These are phyloP conservation scores for Leersia perrieri DNA, from an alignment of 176 grass and related monocot species.

Conservation along the genomic window DNA sequence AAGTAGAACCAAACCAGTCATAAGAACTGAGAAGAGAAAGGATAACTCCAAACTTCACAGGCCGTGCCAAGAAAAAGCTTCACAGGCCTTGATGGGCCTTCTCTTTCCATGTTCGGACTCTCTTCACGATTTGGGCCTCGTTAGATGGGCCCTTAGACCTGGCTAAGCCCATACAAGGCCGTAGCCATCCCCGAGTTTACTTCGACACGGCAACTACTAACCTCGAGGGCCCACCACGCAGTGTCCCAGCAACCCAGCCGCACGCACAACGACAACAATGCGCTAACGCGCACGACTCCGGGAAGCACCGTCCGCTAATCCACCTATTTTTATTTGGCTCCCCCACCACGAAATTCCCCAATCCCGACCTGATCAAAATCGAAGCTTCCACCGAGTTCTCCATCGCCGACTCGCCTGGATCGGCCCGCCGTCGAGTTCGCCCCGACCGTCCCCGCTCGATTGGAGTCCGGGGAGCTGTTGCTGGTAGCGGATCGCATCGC, in stretches of 20 bases:
- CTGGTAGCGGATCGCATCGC: neutral
- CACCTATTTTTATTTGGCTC: neutral
- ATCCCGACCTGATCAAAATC: conserved; percentile 21
- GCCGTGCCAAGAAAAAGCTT: no score
- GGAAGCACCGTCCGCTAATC: neutral
- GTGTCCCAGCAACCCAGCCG: neutral
- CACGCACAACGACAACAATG: neutral
- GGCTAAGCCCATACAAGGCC: neutral
- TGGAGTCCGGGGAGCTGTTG: neutral
- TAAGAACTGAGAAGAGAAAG: no score
- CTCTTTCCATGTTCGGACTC: no score
- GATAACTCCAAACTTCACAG: no score
- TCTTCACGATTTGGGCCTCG: no score
- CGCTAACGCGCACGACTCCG: neutral
- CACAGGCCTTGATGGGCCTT: no score
- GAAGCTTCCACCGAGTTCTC: conserved; percentile 7
- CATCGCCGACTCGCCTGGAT: neutral
- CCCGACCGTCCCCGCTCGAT: conserved; percentile 10
- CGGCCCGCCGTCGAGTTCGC: neutral
- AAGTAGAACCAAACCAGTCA: no score
- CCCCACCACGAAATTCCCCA: neutral
- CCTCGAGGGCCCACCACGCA: neutral
- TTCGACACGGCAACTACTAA: neutral
- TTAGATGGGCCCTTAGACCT: no score
- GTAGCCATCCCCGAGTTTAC: neutral